A percentile compares a stretch with the other conserved stretches of the same genome.
These are phyloP conservation scores for Cyberlindnera maclurae DNA, from an alignment of 805 yeast species.

Conservation along the genomic window DNA sequence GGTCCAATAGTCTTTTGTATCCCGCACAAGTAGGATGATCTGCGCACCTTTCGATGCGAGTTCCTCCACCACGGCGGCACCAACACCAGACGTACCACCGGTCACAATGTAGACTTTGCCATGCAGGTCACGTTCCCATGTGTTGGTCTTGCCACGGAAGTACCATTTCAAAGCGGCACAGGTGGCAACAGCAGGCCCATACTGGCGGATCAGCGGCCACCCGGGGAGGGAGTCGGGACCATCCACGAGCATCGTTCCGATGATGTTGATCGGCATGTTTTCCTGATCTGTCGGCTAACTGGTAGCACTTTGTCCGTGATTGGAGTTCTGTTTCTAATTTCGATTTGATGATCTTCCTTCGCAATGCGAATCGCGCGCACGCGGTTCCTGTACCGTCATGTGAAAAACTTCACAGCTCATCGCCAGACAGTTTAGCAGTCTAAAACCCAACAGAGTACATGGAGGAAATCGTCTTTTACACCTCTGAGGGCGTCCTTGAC, in stretches of 20 bases:
- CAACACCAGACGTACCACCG: conserved; percentile 94
- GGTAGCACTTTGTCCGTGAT: neutral
- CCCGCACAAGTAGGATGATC: conserved; percentile 61
- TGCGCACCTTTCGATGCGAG: conserved; percentile 85
- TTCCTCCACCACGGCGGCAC: conserved; percentile 67
- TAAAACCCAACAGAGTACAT: conserved; percentile 19
- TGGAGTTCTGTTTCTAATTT: too few relatives aligned
- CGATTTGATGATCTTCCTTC: neutral
- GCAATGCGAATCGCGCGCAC: too few relatives aligned
- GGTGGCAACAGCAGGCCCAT: conserved; percentile 47
- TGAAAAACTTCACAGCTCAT: neutral
- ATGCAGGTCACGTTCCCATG: conserved; percentile 90
- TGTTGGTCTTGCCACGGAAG: conserved; percentile 72
- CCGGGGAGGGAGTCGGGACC: conserved; percentile 77
- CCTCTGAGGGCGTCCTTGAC: conserved; percentile 35
- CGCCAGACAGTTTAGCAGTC: too few relatives aligned
- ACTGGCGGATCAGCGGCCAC: conserved; percentile 49
- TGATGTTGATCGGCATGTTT: conserved; percentile 77
- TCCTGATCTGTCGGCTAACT: neutral
- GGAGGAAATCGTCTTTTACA: conserved; percentile 46
- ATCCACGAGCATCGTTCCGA: conserved; percentile 59
- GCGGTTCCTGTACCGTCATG: too few relatives aligned
- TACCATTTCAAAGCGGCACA: conserved; percentile 56
- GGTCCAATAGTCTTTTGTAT: conserved; percentile 63
- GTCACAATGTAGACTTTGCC: conserved; percentile 79